Evolutionary conservation across 164 flowering plant species (phyloP).

Genomic region (Macadamia tetraphylla): DNA sequence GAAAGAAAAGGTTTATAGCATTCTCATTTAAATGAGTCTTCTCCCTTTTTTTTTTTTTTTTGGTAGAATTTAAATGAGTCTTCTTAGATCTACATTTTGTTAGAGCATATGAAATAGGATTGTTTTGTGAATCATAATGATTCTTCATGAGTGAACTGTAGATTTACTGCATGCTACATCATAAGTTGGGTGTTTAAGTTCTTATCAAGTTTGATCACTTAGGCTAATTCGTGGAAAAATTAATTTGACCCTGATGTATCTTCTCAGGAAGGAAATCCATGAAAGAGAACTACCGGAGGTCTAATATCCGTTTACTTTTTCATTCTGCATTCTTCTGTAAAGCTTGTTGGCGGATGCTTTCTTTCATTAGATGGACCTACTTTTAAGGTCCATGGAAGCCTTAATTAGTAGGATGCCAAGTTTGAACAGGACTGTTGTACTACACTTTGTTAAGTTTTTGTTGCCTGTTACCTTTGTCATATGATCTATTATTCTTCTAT

Average conservation of each 20-base stretch:
- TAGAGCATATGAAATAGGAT: not conserved
- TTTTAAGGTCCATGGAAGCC: no score
- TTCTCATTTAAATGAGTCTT: not conserved
- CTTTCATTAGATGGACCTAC: no score
- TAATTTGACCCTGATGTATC: not conserved
- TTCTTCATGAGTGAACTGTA: not conserved
- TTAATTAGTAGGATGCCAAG: no score
- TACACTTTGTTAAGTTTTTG: no score
- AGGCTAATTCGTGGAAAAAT: not conserved
- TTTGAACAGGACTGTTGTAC: no score
- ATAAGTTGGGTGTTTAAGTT: not conserved
- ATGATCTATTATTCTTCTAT: no score
- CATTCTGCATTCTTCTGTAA: no score
- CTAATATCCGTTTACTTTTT: not conserved
- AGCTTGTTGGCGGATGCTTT: no score
- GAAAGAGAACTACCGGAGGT: no score
- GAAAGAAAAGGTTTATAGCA: constrained; percentile 49
- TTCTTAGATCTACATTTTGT: not conserved
- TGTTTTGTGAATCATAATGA: no score
- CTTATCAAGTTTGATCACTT: no score
- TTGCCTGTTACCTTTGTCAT: no score
- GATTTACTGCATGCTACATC: not conserved
- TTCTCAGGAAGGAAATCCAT: not conserved
- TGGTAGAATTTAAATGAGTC: not conserved
- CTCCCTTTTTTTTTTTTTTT: not conserved